Conservation (phyloP, 2,329 filamentous ascomycete genomes). For the Spiromastix sp. region DNA sequence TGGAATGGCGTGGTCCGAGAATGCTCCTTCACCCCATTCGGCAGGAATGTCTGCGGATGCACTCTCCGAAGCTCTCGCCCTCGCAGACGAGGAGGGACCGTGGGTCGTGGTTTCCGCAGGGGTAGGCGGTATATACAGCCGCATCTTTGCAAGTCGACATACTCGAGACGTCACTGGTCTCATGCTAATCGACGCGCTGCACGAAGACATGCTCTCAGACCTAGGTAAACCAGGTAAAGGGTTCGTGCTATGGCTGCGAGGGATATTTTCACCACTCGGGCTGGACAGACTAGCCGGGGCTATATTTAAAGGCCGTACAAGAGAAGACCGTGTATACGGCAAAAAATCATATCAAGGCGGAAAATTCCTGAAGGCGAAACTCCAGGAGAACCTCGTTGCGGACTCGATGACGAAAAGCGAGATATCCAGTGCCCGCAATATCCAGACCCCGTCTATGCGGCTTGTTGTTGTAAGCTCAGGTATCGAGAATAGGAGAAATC, state of each 20-base stretch:
- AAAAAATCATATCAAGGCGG: constrained; percentile 66
- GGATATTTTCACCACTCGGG: constrained; percentile 77
- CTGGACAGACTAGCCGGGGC: constrained; percentile 71
- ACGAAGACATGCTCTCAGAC: constrained; percentile 67
- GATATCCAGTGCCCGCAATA: constrained; percentile 63
- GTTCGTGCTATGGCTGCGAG: constrained; percentile 77
- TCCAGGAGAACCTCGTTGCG: constrained; percentile 88
- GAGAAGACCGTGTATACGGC: constrained; percentile 78
- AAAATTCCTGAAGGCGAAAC: constrained; percentile 77
- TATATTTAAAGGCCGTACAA: constrained; percentile 67
- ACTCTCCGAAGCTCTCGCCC: constrained; percentile 72
- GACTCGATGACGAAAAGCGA: constrained; percentile 76
- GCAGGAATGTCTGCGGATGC: constrained; percentile 88
- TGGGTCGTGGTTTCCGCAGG: constrained; percentile 84
- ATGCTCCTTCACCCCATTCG: constrained; percentile 84
- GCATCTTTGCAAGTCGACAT: constrained; percentile 83
- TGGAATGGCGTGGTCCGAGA: constrained; percentile 79
- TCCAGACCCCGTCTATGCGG: constrained; percentile 66
- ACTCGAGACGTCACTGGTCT: constrained; percentile 63
- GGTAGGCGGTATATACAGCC: constrained; percentile 76
- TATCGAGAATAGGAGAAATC: constrained; percentile 53
- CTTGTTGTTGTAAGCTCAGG: constrained; percentile 78
- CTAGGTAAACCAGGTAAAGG: constrained; percentile 60
- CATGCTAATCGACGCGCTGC: constrained; percentile 76
- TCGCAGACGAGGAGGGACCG: constrained; percentile 71